A percentile compares a stretch with the other conserved stretches of the same genome.
Evolutionary conservation across 2,329 filamentous ascomycete genomes (phyloP).

Genomic region (Nigrospora sphaerica): DNA sequence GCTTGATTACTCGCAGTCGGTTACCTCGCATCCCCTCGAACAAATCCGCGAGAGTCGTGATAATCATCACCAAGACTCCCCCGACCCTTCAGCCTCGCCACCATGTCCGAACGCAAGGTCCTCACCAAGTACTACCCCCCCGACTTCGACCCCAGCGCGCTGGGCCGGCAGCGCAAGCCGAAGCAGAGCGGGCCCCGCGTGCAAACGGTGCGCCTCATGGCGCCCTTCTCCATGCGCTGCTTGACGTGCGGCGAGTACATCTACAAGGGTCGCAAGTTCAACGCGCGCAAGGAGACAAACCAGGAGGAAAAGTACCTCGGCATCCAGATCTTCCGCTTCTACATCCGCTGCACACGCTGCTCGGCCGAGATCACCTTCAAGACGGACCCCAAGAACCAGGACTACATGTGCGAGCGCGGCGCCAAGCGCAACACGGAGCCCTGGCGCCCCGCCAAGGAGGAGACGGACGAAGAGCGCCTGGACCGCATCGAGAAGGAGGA

Average conservation of each 20-base stretch:
- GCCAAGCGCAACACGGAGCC: conserved; percentile 91
- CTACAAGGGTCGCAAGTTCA: conserved; percentile 92
- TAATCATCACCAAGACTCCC: neutral
- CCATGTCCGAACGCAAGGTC: conserved; percentile 38
- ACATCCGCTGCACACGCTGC: conserved; percentile 84
- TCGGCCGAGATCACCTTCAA: conserved; percentile 83
- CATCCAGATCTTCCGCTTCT: conserved; percentile 85
- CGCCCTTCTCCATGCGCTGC: conserved; percentile 58
- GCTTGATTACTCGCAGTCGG: neutral
- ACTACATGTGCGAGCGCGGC: conserved; percentile 66
- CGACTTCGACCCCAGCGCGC: conserved; percentile 85
- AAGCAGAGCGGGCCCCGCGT: conserved; percentile 72
- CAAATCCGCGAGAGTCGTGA: too few species aligned
- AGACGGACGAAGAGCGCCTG: conserved; percentile 81
- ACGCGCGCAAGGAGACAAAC: conserved; percentile 86
- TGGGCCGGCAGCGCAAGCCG: conserved; percentile 58
- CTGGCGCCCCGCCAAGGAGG: conserved; percentile 71
- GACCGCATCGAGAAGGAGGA: conserved; percentile 76
- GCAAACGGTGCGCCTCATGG: conserved; percentile 86
- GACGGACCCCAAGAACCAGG: conserved; percentile 91
- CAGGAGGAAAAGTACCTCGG: conserved; percentile 81
- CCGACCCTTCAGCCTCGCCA: conserved; percentile 4
- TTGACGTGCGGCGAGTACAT: conserved; percentile 65
- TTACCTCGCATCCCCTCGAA: too few species aligned
- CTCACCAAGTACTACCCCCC: conserved; percentile 53